Base-by-base conservation (phyloP, 331 rosid species). In the Malus hybrid region DNA sequence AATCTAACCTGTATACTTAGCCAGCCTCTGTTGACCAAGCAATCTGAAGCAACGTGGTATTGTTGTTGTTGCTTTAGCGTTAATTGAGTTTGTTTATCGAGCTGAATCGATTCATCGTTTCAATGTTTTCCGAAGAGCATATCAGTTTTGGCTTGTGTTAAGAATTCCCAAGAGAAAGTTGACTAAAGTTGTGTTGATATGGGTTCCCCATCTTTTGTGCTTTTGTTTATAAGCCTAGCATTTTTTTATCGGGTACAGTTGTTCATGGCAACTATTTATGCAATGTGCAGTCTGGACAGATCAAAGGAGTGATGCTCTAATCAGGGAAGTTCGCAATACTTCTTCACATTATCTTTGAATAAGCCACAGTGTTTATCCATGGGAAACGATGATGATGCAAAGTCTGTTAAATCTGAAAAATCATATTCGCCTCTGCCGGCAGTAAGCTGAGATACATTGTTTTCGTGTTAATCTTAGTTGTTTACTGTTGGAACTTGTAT, bases 341-440 rank as follows among this genome's bases (percentile, higher is more conserved):
- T 73, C 72, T 32, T 59, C 18, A 61, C 68, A 19, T 6, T 18
- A 15, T 57, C 74, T 44, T 24, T 46, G 18, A 4, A 61, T n/a
- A 65, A 36, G 24, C 57, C 62, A 5, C 20, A 81, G 77, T 60
- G 74, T 75, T 78, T 61, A 79, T 32, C 52, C 46, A 94, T 94
- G 99, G 97, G 90, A 75, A 89, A 83, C 67, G 89, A 85, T 56
- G 96, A 90, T 83, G 96, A 94, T 46, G 87, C 76, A 72, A 92
- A 88, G 79, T 72, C 91, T 65, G 10, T 76, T n/a, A 90, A 94
- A 80, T 75, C 76, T 63, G 96, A 91, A 81, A 90, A 83, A 69
- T 77, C 88, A 56, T 81, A 93, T 72, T 87, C 93, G 80, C 96
- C 94, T 3, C 78, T 80, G 42, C 69, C 88, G 59, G 80, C 75